Conservation (phyloP, 148 eudicot species). For the Persicaria maculosa region DNA sequence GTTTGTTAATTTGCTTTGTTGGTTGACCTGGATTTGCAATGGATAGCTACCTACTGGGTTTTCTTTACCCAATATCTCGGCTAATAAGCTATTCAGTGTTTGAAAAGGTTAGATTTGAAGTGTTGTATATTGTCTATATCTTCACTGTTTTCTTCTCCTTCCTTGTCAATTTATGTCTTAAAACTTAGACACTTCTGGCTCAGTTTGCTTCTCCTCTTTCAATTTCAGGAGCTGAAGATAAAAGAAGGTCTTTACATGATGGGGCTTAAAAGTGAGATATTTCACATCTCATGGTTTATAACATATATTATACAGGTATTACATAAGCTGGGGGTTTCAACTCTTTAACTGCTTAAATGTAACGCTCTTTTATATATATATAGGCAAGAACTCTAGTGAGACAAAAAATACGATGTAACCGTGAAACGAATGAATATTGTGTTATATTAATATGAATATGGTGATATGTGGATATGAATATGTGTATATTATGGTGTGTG, state of each 20-base stretch:
- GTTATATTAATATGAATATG: no score
- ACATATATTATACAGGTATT: slow-evolving; percentile 84
- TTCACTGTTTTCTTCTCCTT: background rate
- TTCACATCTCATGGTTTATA: slow-evolving; percentile 82
- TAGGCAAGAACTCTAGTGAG: no score
- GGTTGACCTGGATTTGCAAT: slow-evolving; percentile 14
- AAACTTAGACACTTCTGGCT: background rate
- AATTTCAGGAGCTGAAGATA: slow-evolving; percentile 84
- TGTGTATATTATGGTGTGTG: no score
- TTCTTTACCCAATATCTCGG: slow-evolving; percentile 95
- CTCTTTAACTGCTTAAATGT: background rate
- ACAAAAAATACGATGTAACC: no score
- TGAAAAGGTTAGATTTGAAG: slow-evolving; percentile 60
- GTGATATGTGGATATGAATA: no score
- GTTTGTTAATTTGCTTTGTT: slow-evolving; percentile 14
- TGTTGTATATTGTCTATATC: background rate
- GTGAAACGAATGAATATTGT: no score
- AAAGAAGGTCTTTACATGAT: slow-evolving; percentile 98
- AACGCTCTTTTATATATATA: background rate
- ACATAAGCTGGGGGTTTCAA: background rate
- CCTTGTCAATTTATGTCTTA: background rate
- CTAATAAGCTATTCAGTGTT: slow-evolving; percentile 83
- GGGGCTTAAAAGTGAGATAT: slow-evolving; percentile 87
- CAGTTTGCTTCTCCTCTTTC: slow-evolving; percentile 14
- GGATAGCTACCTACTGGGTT: slow-evolving; percentile 86